phyloP scores from a whole-genome alignment of 2,329 filamentous ascomycete genomes.

The Penicillium frequentans region DNA sequence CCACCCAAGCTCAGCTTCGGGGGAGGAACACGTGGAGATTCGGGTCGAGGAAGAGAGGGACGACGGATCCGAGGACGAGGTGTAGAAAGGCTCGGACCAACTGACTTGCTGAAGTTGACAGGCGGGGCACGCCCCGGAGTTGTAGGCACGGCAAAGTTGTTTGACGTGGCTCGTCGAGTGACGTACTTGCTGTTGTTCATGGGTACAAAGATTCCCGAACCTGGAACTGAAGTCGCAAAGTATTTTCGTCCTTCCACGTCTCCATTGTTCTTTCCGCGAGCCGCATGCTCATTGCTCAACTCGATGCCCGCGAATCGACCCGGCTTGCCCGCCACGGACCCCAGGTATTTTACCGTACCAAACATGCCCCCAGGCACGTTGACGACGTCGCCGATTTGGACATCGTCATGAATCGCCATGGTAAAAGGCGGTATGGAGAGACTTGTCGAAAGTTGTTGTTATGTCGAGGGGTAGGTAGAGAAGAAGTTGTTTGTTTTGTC shows the following conservation, averaged over 20 bases:
- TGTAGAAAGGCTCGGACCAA: conserved; percentile 70
- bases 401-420: conserved; percentile 47
- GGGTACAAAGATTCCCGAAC: conserved; percentile 91
- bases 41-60: conserved; percentile 79
- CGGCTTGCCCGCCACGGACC: conserved; percentile 81
- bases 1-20: conserved; percentile 56
- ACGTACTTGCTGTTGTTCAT: conserved; percentile 68
- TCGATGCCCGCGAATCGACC: conserved; percentile 93
- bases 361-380: conserved; percentile 93
- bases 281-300: conserved; percentile 75
- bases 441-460: neutral
- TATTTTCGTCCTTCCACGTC: conserved; percentile 87
- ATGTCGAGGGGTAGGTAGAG: neutral
- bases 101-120: conserved; percentile 83
- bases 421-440: neutral
- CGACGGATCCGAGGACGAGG: conserved; percentile 66
- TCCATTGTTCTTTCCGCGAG: conserved; percentile 89
- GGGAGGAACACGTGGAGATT: conserved; percentile 70
- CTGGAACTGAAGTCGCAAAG: conserved; percentile 74
- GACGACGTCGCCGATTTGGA: conserved; percentile 78
- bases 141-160: conserved; percentile 60
- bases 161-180: conserved; percentile 56
- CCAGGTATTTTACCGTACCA: conserved; percentile 85
- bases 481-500: conserved; percentile 2
- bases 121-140: conserved; percentile 66